Conservation (phyloP, 352 stramenopile species). For the Blastocystis sp. region DNA sequence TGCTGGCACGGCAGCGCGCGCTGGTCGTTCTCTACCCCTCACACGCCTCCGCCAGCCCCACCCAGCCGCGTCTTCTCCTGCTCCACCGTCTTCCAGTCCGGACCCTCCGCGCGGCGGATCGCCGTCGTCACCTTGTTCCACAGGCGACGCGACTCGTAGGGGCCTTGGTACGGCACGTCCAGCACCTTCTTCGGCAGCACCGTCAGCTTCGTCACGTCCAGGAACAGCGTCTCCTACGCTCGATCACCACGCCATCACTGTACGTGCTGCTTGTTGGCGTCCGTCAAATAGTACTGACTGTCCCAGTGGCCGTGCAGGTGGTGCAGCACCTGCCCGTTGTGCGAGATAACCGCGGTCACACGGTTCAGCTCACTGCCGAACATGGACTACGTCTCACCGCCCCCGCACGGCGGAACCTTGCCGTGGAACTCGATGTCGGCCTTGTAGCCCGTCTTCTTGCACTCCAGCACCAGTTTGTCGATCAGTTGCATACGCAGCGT, state of each 20-base stretch:
- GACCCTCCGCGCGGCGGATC: constrained; percentile 33
- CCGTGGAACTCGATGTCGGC: constrained; percentile 59
- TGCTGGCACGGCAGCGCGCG: constrained; percentile 41
- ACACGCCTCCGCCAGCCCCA: neutral
- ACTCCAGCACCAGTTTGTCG: constrained; percentile 18
- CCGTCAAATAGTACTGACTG: constrained; percentile 1
- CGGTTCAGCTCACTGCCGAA: constrained; percentile 44
- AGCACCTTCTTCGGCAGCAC: constrained; percentile 53
- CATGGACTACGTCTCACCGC: constrained; percentile 4
- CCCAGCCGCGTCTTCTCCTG: constrained; percentile 36
- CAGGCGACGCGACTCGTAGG: constrained; percentile 23
- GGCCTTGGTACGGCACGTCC: constrained; percentile 1
- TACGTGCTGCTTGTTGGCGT: neutral
- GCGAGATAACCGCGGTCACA: constrained; percentile 22
- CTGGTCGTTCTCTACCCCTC: constrained; percentile 33
- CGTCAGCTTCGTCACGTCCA: constrained; percentile 46
- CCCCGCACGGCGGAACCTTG: neutral
- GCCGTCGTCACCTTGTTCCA: constrained; percentile 32
- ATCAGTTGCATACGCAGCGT: constrained; percentile 49
- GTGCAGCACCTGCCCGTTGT: constrained; percentile 16
- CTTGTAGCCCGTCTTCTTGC: constrained; percentile 38
- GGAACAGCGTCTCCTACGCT: constrained; percentile 9
- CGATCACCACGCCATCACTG: neutral
- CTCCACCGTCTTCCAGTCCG: constrained; percentile 56
- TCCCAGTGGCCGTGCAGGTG: constrained; percentile 52